Evolutionary conservation across 2,329 filamentous ascomycete genomes (phyloP).

Genomic region (Penicillium sclerotigenum): DNA sequence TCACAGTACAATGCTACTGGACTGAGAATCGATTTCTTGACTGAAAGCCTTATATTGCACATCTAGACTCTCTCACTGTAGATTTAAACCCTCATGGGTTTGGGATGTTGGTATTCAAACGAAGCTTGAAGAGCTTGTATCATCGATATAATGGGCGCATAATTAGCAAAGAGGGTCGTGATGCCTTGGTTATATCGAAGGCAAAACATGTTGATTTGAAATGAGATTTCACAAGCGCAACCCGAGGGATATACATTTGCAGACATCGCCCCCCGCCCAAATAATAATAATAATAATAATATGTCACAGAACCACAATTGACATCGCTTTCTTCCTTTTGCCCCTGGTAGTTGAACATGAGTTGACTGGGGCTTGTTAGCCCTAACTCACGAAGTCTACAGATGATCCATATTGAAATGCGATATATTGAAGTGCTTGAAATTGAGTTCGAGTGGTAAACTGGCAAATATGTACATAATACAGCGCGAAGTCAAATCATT

Average conservation of each 20-base stretch:
- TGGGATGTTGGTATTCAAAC: not conserved
- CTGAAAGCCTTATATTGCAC: not conserved
- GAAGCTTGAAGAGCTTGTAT: not conserved
- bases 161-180: not conserved
- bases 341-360: not conserved
- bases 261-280: not conserved
- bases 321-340: not conserved
- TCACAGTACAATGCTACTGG: not conserved
- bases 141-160: not conserved
- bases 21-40: no score
- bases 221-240: not conserved
- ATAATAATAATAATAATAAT: not conserved
- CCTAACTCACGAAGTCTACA: not conserved
- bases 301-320: not conserved
- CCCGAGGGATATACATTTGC: not conserved
- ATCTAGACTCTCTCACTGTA: not conserved
- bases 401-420: not conserved
- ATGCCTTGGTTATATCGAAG: not conserved
- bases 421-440: slow-evolving; percentile 4
- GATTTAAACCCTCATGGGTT: not conserved
- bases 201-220: not conserved
- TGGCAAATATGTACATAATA: slow-evolving; percentile 38
- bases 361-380: not conserved
- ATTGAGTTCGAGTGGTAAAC: slow-evolving; percentile 22
- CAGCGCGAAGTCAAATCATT: slow-evolving; percentile 53